These are phyloP conservation scores for Porodaedalea pini DNA, from an alignment of 1,284 basidiomycete species.

Conservation along the genomic window DNA sequence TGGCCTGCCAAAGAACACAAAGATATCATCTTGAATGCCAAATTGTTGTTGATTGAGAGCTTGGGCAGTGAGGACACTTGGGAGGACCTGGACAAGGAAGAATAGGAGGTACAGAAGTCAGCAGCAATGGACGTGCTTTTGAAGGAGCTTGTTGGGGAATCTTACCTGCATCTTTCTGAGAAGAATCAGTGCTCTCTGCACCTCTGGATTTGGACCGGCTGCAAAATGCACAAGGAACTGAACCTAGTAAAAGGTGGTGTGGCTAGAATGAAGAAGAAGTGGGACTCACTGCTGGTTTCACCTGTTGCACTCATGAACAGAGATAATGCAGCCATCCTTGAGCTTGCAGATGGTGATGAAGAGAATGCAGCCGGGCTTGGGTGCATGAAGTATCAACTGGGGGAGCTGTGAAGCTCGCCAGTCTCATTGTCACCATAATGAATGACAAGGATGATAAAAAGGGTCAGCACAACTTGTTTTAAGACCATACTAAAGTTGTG, in stretches of 20 bases:
- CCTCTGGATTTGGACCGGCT: conserved; percentile 25
- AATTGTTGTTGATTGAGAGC: not conserved
- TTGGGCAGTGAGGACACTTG: conserved; percentile 9
- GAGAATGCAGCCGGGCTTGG: not conserved
- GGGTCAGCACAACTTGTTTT: conserved; percentile 30
- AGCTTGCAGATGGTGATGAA: not conserved
- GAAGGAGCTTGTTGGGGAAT: not conserved
- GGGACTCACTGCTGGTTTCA: not conserved
- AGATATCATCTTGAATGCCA: not conserved
- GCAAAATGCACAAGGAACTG: conserved; percentile 30
- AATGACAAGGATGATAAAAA: conserved; percentile 35
- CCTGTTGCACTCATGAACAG: not conserved
- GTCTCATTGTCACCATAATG: conserved; percentile 31
- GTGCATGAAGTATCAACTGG: conserved; percentile 26
- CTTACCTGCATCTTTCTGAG: conserved; percentile 21
- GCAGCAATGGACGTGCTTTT: no score
- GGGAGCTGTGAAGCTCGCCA: conserved; percentile 31
- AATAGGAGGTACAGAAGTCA: no score
- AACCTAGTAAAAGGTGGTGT: conserved; percentile 28
- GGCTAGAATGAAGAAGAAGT: not conserved
- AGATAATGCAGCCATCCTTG: not conserved
- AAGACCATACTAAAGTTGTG: conserved; percentile 19
- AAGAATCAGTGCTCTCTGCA: conserved; percentile 21
- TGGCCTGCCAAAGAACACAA: not conserved
- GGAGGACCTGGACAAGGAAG: conserved; percentile 17